Evolutionary conservation across 2,329 filamentous ascomycete genomes (phyloP).

Genomic region (Alternaria conjuncta): DNA sequence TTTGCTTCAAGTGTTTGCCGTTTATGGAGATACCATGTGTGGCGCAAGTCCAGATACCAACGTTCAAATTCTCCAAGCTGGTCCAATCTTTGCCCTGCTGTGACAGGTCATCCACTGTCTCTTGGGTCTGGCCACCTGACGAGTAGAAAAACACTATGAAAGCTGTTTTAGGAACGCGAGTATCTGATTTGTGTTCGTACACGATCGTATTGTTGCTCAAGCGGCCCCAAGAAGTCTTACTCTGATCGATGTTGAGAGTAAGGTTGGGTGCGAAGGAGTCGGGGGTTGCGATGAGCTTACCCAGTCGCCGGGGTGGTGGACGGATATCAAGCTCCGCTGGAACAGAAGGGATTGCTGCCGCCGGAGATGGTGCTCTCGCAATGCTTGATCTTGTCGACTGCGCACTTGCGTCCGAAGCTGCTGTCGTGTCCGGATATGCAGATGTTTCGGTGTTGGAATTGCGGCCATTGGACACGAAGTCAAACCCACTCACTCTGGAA

Average conservation of each 20-base stretch:
- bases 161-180: constrained; percentile 79
- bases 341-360: constrained; percentile 27
- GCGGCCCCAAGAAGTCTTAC: constrained; percentile 79
- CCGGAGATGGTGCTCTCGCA: constrained; percentile 23
- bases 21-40: constrained; percentile 80
- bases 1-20: constrained; percentile 67
- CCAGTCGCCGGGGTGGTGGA: constrained; percentile 58
- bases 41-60: constrained; percentile 81
- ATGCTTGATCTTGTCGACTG: constrained; percentile 19
- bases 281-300: constrained; percentile 68
- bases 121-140: constrained; percentile 73
- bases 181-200: constrained; percentile 68
- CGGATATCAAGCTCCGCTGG: constrained; percentile 42
- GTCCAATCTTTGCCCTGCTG: constrained; percentile 61
- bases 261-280: constrained; percentile 71
- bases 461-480: constrained; percentile 43
- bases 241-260: constrained; percentile 67
- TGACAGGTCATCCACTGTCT: constrained; percentile 56
- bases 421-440: constrained; percentile 38
- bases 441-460: constrained; percentile 25
- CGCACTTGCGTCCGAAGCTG: constrained; percentile 28
- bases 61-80: constrained; percentile 62
- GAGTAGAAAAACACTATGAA: constrained; percentile 69
- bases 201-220: constrained; percentile 70
- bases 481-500: constrained; percentile 53